phyloP scores from a whole-genome alignment of 495 filamentous ascomycete species.

The Xylaria castorea region DNA sequence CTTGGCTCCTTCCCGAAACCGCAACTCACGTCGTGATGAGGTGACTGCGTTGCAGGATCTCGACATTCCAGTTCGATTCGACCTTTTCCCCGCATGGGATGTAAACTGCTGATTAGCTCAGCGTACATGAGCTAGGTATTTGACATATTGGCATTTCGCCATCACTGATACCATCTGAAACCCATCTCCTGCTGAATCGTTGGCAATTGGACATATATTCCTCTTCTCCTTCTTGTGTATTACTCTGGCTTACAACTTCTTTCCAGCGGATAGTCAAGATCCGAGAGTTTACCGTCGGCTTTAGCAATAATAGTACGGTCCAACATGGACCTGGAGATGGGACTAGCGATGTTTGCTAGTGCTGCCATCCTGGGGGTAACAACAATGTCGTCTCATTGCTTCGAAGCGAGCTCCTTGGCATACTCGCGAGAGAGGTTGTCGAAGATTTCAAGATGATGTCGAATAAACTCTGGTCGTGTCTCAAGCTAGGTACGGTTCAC shows the following conservation, averaged over 20 bases:
- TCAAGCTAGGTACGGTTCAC: neutral
- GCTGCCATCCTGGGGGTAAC: neutral
- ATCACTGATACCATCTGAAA: neutral
- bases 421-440: neutral
- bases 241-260: neutral
- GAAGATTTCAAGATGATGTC: neutral
- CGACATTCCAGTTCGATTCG: constrained; percentile 6
- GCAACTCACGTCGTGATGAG: constrained; percentile 13
- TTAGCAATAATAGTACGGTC: neutral
- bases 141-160: neutral
- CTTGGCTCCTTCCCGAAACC: constrained; percentile 31
- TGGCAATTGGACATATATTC: neutral
- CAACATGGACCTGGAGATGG: neutral
- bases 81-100: constrained; percentile 6
- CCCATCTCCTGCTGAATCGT: neutral
- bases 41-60: constrained; percentile 24
- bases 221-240: no score
- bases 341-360: neutral
- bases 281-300: neutral
- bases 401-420: neutral
- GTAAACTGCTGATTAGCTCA: neutral
- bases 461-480: neutral
- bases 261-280: neutral
- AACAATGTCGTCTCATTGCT: neutral
- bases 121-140: neutral